Base-by-base conservation (phyloP, 2,329 filamentous ascomycete species). In the Trichoderma oligosporum region DNA sequence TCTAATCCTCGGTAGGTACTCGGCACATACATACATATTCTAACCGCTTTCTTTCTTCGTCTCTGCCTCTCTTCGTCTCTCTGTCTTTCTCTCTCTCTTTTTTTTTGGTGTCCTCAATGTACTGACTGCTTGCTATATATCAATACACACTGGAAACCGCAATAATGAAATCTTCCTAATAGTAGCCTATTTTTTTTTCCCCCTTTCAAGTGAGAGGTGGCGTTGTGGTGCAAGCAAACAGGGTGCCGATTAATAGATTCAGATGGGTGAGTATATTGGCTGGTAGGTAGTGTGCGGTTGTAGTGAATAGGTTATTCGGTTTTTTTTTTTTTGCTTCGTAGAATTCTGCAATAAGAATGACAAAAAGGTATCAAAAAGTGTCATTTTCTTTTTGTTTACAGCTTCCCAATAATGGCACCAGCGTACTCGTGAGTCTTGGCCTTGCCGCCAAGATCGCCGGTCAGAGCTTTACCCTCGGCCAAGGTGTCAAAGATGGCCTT, bases 401-500 rank as follows among this genome's bases (percentile, higher is more conserved):
- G 75, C 75, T 79, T 84, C 65, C 74, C 72, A 75, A 97, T 97
- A 72, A 99, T 97, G 66, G 94, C 93, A 60, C 82, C 82, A 59
- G 94, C 91, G 75, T 95, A 99, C 80, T 99, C 90, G 78, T 87
- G 80, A 60, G 94, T 99, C 86, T 95, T 96, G 68, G 94, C 84
- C 81, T 91, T 96, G 73, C 94, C 94, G 68, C 94, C 94, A 68
- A 99, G 81, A 76, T 99, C 94, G 69, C 94, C 93, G 31, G 94
- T 99, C 75, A 99, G 85, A 61, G 85, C 81, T 87, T 97, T 97
- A 79, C 94, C 94, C 82, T 99, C 92, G 60, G 91, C 88, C 65
- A 99, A 83, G 61, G 92, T 96, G 74, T 89, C 89, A 76, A 99
- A 97, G 71, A 93, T 95, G 65, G 94, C 94, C 76, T 84, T 88